Evolutionary conservation across 1,284 basidiomycete genomes (phyloP).

Genomic region (Sporisorium graminicola): DNA sequence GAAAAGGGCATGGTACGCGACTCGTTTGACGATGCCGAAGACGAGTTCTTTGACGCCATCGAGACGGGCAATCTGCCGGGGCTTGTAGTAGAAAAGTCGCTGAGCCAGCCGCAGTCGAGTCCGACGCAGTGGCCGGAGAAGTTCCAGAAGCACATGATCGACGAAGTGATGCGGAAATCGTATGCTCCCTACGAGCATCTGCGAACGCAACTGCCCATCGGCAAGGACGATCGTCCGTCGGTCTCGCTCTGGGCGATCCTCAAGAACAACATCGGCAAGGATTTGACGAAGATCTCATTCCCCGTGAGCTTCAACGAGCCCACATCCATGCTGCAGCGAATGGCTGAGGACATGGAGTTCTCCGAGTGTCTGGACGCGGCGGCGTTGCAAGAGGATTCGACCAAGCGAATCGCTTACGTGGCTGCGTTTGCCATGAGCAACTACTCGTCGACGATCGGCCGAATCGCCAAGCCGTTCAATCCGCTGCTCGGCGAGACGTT

Average conservation of each 20-base stretch:
- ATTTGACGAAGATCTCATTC: slow-evolving; percentile 94
- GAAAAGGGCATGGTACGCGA: slow-evolving; percentile 32
- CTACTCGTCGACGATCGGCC: slow-evolving; percentile 88
- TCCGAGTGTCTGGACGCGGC: slow-evolving; percentile 79
- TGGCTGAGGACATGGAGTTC: slow-evolving; percentile 72
- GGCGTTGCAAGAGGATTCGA: slow-evolving; percentile 80
- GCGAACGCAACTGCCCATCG: slow-evolving; percentile 78
- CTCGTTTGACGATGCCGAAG: slow-evolving; percentile 81
- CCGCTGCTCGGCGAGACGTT: slow-evolving; percentile 83
- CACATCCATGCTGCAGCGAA: slow-evolving; percentile 84
- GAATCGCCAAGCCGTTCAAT: slow-evolving; percentile 69
- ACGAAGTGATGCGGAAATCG: slow-evolving; percentile 24
- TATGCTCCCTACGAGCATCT: slow-evolving; percentile 76
- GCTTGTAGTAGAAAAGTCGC: slow-evolving; percentile 57
- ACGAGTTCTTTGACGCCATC: slow-evolving; percentile 98
- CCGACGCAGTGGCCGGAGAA: slow-evolving; percentile 36
- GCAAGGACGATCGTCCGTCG: slow-evolving; percentile 84
- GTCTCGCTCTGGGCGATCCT: slow-evolving; percentile 95
- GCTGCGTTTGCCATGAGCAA: slow-evolving; percentile 98
- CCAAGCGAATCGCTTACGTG: slow-evolving; percentile 89
- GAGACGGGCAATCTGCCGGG: slow-evolving; percentile 75
- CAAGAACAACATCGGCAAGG: slow-evolving; percentile 96
- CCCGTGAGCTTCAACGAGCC: slow-evolving; percentile 89
- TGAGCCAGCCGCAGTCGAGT: slow-evolving; percentile 34
- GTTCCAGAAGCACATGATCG: slow-evolving; percentile 52